Percentiles rank a stretch among this genome's conserved stretches.
phyloP scores from a whole-genome alignment of 2,329 filamentous ascomycete genomes.

The Leptographium lundbergii region DNA sequence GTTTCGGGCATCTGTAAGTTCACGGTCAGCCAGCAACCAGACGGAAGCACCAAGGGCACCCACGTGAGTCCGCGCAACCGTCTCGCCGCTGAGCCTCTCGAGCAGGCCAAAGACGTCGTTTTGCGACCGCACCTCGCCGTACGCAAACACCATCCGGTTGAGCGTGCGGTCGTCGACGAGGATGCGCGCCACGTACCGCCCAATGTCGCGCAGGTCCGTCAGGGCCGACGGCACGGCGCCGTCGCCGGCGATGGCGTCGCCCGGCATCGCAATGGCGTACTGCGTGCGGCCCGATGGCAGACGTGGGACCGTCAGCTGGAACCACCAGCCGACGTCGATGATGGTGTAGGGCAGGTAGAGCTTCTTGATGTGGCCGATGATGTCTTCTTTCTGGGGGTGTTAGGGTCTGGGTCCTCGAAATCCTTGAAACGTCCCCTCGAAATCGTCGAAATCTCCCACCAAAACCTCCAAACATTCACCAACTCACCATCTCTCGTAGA shows the following conservation, averaged over 20 bases:
- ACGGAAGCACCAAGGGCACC: neutral
- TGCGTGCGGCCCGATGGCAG: slow-evolving; percentile 19
- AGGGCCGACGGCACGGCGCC: slow-evolving; percentile 30
- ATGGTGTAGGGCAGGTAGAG: slow-evolving; percentile 39
- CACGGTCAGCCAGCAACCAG: neutral
- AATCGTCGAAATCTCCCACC: no score
- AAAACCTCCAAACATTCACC: no score
- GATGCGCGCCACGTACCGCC: slow-evolving; percentile 36
- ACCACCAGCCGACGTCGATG: slow-evolving; percentile 48
- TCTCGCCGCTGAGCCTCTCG: slow-evolving; percentile 36
- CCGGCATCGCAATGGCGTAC: neutral
- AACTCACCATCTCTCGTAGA: neutral
- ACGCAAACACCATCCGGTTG: slow-evolving; percentile 37
- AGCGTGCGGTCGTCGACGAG: slow-evolving; percentile 38
- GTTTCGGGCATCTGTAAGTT: neutral
- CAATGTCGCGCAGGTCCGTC: slow-evolving; percentile 40
- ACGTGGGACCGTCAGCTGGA: slow-evolving; percentile 26
- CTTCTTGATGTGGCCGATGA: slow-evolving; percentile 35
- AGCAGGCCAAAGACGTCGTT: slow-evolving; percentile 32
- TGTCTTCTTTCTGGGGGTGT: slow-evolving; percentile 37
- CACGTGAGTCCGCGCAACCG: slow-evolving; percentile 26
- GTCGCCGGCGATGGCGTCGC: slow-evolving; percentile 25
- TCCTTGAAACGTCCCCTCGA: no score
- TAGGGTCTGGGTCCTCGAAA: no score
- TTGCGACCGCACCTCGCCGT: slow-evolving; percentile 30